phyloP scores from a whole-genome alignment of 129 eudicot genomes.

The Logfia minima region DNA sequence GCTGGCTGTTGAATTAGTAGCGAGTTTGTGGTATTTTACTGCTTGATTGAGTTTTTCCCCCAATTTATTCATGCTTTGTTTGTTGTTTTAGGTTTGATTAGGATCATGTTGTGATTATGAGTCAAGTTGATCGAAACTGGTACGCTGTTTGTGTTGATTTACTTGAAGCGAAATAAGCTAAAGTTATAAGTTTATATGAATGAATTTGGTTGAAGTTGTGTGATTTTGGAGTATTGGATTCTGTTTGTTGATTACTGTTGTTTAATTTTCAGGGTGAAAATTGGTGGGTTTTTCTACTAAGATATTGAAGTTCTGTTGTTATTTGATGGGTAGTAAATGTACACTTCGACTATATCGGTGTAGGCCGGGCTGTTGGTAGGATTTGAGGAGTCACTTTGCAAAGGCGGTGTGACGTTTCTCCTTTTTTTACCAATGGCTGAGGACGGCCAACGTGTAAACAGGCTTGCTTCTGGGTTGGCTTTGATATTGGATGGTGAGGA shows the following conservation, averaged over 20 bases:
- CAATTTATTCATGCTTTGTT: slow-evolving; percentile 2
- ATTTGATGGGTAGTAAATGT: background rate
- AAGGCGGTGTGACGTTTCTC: slow-evolving; percentile 13
- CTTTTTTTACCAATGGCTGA: slow-evolving; percentile 60
- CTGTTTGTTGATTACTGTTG: slow-evolving; percentile 4
- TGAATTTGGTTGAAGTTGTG: background rate
- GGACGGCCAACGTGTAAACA: slow-evolving; percentile 60
- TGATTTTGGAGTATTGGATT: background rate
- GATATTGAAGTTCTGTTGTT: slow-evolving; percentile 16
- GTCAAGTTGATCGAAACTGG: background rate
- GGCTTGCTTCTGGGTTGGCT: slow-evolving; percentile 81
- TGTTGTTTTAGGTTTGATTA: slow-evolving; percentile 8
- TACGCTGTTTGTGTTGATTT: background rate
- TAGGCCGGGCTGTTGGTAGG: slow-evolving; percentile 9
- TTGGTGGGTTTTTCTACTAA: slow-evolving; percentile 16
- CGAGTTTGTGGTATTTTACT: slow-evolving; percentile 5
- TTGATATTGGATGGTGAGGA: slow-evolving; percentile 62
- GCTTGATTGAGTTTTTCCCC: background rate
- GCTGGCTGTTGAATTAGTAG: background rate
- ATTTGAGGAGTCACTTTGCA: slow-evolving; percentile 22
- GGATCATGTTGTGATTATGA: slow-evolving; percentile 7
- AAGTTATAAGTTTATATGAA: background rate
- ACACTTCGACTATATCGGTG: slow-evolving; percentile 16
- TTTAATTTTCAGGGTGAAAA: slow-evolving; percentile 30
- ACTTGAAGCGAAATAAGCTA: slow-evolving; percentile 15